Base-by-base conservation (phyloP, 2,329 filamentous ascomycete genomes). In the Pyrenochaeta sp. region DNA sequence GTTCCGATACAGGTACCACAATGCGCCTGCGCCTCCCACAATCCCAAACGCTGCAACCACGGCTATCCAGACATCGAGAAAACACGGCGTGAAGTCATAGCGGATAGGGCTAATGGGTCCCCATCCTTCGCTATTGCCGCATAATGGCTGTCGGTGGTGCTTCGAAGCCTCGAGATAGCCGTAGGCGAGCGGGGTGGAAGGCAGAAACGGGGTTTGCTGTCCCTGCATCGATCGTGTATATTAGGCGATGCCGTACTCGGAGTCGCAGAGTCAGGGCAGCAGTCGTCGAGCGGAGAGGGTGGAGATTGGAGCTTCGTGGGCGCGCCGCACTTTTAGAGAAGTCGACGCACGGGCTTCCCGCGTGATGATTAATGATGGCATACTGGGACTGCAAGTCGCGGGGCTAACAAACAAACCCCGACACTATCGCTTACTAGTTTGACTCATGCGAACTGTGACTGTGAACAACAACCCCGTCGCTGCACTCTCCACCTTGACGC, bases 31-130 rank as follows among this genome's bases (percentile, higher is more conserved):
- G 52, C 95, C 95, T 59, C 89, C 83, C 20, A 97, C 49, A 20
- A 97, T 81, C 14, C 94, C 93, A 79, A 89, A 96, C 12, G 82
- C 83, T 7, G 91, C 91, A 23, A 97, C 90, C 1, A 83, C 79
- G 30, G 90, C 86, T 54, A 98, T 86, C 86, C 91, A 93, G 18
- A 96, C 86, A 74, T 99, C 96, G 68, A 98, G 87, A 73, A 99
- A 99, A 81, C 95, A 99, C 35, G 95, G 94, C 14, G 95, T 98
- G 69, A 99, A 92, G 79, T 99, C 95, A 77, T 92, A 97, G 75
- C 94, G 85, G 63, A 87, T 83, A 31, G 88, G 87, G 77, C 92
- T 97, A 73, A 99, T 74, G 18, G 95, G 95, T 1, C 96, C 96
- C 95, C 95, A 99, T 69, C 95, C 96, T 78, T 98, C 94, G 49